A percentile compares a stretch with the other conserved stretches of the same genome.
phyloP scores from a whole-genome alignment of 257 asterid species.

The Plectranthus barbatus region DNA sequence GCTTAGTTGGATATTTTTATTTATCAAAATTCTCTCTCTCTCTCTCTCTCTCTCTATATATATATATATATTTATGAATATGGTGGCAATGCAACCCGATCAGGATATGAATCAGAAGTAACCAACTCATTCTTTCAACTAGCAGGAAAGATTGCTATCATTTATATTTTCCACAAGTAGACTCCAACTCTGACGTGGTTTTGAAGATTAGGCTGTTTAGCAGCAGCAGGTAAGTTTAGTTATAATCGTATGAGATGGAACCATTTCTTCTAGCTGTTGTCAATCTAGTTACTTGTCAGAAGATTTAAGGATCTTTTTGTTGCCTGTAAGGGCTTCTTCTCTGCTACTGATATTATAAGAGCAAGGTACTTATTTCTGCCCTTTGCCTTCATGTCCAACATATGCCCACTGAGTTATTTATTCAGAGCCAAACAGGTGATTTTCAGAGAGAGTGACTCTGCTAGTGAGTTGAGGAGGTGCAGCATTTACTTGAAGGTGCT shows the following conservation, averaged over 20 bases:
- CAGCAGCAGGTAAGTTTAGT: conserved; percentile 82
- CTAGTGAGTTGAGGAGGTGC: conserved; percentile 84
- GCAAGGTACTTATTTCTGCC: conserved; percentile 80
- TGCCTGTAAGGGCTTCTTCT: conserved; percentile 74
- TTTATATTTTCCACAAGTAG: too few species aligned
- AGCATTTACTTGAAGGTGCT: conserved; percentile 68
- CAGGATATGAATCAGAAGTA: too few species aligned
- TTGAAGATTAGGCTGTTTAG: conserved; percentile 77
- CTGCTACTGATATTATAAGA: conserved; percentile 57
- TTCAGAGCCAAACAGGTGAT: not conserved
- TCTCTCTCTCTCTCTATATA: too few species aligned
- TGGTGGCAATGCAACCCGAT: too few species aligned
- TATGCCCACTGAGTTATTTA: not conserved
- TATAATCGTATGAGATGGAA: conserved; percentile 75
- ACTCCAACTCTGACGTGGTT: conserved; percentile 82
- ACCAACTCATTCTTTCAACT: too few species aligned
- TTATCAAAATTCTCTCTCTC: too few species aligned
- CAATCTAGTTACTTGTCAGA: too few species aligned
- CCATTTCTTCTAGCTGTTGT: conserved; percentile 22
- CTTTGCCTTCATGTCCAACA: conserved; percentile 72
- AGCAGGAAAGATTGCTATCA: too few species aligned
- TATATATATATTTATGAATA: too few species aligned
- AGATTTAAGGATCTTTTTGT: conserved; percentile 8
- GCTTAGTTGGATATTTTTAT: too few species aligned
- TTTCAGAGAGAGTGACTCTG: not conserved